Evolutionary conservation across 2,329 filamentous ascomycete species (phyloP), one percentile per base, ranked within the genome.

Genomic region (Beauveria sp.): DNA sequence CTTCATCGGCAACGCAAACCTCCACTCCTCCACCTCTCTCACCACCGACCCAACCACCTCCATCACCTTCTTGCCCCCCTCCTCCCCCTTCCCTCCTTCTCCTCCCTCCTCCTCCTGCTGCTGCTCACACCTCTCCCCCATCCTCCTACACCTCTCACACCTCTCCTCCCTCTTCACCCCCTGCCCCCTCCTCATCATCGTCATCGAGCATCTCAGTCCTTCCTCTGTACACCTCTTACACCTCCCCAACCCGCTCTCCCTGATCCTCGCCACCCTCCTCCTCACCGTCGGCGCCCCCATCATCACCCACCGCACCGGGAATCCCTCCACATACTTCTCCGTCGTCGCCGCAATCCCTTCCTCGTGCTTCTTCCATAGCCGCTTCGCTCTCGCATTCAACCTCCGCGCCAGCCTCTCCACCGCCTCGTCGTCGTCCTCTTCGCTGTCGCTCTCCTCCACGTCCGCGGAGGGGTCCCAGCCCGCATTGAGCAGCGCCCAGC

Each of bases 321-420:
- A 60, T 2, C 71, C 71, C 6, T 73, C 68, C 5, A 71, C 47
- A 53, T 73, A 73, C n/a, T 61, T 62, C 30, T 63, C 60, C 46
- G 65, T 61, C 7, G 46, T 45, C 9, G 40, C 58, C 24, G 30
- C 18, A 1, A 65, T 57, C 28, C 62, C 43, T 50, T 47, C n/a
- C 24, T 14, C 9, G 34, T 67, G 64, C 5, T 54, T 51, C 2
- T 28, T 40, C 64, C 64, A 67, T n/a, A 42, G 24, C 43, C 20
- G 24, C 40, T 60, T 53, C 3, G 68, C 47, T 26, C 47, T 26
- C 3, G 52, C n/a, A 51, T 69, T 56, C 3, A 72, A 43, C 24
- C 10, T 3, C 14, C 10, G 18, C 6, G 60, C 43, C 10, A 24
- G 16, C 7, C 14, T 34, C 14, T 34, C 61, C 45, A 42, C 30